Conservation (phyloP, 257 asterid species). For the Leptodermis oblonga region DNA sequence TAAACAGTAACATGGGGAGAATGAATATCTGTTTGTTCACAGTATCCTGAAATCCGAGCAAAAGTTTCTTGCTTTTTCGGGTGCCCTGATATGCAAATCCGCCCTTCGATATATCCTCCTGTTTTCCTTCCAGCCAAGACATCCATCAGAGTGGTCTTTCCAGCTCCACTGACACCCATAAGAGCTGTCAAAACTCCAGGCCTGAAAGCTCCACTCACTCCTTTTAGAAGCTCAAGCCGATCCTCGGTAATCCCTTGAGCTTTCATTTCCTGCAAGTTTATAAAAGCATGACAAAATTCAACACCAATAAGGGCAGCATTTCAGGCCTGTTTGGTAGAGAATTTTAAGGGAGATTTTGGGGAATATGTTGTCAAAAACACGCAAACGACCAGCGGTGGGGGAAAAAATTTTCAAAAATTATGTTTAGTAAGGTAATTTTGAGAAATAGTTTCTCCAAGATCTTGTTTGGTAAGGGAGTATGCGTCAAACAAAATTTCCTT, state of each 20-base stretch:
- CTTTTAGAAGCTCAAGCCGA: slow-evolving; percentile 20
- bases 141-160: slow-evolving; percentile 28
- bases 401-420: no score
- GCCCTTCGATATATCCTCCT: slow-evolving; percentile 27
- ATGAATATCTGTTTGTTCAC: slow-evolving; percentile 28
- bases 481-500: no score
- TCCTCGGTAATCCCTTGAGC: slow-evolving; percentile 17
- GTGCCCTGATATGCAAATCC: slow-evolving; percentile 20
- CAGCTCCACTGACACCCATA: slow-evolving; percentile 29
- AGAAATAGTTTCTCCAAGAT: no score
- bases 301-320: background rate
- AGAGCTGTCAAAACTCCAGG: slow-evolving; percentile 29
- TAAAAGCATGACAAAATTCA: background rate
- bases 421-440: no score
- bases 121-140: slow-evolving; percentile 26
- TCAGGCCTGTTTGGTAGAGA: no score
- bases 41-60: slow-evolving; percentile 27
- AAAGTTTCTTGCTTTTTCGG: slow-evolving; percentile 26
- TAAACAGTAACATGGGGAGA: slow-evolving; percentile 24
- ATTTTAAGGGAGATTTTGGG: no score
- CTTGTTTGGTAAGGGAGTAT: no score
- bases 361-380: background rate
- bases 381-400: no score
- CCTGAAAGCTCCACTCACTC: slow-evolving; percentile 28
- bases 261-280: slow-evolving; percentile 24